Evolutionary conservation across 2,329 filamentous ascomycete genomes (phyloP), one percentile per base, ranked within the genome.

Genomic region (Neobulgaria alba): DNA sequence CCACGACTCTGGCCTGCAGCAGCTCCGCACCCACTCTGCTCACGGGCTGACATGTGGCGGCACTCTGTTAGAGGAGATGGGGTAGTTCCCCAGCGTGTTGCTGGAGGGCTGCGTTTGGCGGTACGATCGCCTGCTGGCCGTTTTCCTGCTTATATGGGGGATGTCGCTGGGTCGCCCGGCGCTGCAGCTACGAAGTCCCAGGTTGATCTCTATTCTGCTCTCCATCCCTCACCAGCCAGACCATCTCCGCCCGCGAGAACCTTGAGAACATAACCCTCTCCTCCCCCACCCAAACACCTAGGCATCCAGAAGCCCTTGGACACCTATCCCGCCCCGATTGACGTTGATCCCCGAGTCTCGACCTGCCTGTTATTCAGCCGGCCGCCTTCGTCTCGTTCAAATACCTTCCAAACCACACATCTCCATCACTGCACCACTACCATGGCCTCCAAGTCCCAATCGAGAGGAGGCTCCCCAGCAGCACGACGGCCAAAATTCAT

Each of bases 1-100:
- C 23, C 23, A 26, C 67, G 79, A 81, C 67, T 26, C 63, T 77
- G 78, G 55, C 82, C 79, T 66, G 75, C 23, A 50, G 48, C 52
- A 34, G 42, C 48, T 83, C 49, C 77, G 82, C 62, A 71, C 82
- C 58, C 77, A 82, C 7, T 26, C 12, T 12, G 12, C 12, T 26
- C 7, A 26, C 23, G 23, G 23, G 23, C 23, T 26, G 23, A 26
- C 23, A 26, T 26, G 23, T 26, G 23, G 23, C 23, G 23, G 12
- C 23, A 26, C 23, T 12, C 23, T 12, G 12, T 7, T 7, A 26
- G 23, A 26, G 12, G 23, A 26, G 23, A 26, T 26, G 23, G 23
- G 23, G 23, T 26, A 26, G 12, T 26, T 26, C 7, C 23, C 12
- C 23, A 12, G 23, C 23, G 7, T 26, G 23, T 26, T 26, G 23